These are phyloP conservation scores for Achaetomiella virescens DNA, from an alignment of 495 filamentous ascomycete species.

Conservation along the genomic window DNA sequence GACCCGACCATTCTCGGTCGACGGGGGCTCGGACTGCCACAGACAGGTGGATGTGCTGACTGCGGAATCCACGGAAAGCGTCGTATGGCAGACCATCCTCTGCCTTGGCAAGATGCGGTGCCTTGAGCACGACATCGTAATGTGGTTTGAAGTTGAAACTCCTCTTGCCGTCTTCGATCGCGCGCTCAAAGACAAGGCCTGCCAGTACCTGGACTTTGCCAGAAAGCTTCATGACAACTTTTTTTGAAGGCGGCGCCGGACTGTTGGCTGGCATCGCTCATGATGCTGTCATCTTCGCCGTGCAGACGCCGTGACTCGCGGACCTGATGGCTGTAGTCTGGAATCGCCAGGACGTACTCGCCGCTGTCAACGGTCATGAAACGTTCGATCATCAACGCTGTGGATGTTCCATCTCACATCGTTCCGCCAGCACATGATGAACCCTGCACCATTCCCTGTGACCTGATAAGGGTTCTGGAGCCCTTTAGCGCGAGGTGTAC, in stretches of 20 bases:
- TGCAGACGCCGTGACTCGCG: slow-evolving; percentile 54
- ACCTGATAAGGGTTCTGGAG: slow-evolving; percentile 86
- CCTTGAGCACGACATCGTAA: slow-evolving; percentile 81
- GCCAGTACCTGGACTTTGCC: slow-evolving; percentile 88
- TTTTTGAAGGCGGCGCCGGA: slow-evolving; percentile 81
- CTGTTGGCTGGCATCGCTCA: slow-evolving; percentile 59
- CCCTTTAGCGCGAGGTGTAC: slow-evolving; percentile 92
- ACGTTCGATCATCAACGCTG: slow-evolving; percentile 67
- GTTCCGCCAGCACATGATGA: slow-evolving; percentile 95
- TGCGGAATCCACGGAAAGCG: slow-evolving; percentile 88
- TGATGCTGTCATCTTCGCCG: slow-evolving; percentile 56
- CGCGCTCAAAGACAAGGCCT: slow-evolving; percentile 86
- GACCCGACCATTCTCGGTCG: slow-evolving; percentile 73
- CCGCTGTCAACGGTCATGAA: slow-evolving; percentile 95
- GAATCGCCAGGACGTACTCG: slow-evolving; percentile 88
- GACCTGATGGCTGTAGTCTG: slow-evolving; percentile 86
- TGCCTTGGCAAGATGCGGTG: slow-evolving; percentile 63
- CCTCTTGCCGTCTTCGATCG: slow-evolving; percentile 55
- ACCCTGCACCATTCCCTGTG: slow-evolving; percentile 86
- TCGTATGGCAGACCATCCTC: slow-evolving; percentile 62
- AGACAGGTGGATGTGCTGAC: slow-evolving; percentile 91
- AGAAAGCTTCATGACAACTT: slow-evolving; percentile 96
- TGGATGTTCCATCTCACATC: slow-evolving; percentile 83
- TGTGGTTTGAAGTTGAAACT: slow-evolving; percentile 87
- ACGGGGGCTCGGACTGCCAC: slow-evolving; percentile 79